A percentile compares a stretch with the other conserved stretches of the same genome.
Conservation (phyloP, 2,329 filamentous ascomycete species). For the Cercospora sesami region DNA sequence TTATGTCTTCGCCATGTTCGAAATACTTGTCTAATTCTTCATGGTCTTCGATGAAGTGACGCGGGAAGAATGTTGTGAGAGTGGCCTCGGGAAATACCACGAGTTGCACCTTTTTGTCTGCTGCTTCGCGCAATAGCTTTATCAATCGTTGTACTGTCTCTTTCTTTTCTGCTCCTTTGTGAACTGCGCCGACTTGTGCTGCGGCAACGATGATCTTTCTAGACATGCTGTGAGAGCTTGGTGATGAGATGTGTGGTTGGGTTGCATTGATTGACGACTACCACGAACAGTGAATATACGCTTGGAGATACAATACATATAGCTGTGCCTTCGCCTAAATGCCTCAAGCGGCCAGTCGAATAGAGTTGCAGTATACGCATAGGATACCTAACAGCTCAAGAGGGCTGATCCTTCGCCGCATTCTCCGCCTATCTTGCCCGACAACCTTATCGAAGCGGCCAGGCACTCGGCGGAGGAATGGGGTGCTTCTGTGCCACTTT, state of each 20-base stretch:
- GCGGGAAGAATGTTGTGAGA: slow-evolving; percentile 59
- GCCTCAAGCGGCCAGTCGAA: background rate
- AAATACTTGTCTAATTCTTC: slow-evolving; percentile 53
- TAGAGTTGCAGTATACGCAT: background rate
- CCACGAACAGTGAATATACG: background rate
- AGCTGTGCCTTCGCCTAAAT: background rate
- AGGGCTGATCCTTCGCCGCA: slow-evolving; percentile 11
- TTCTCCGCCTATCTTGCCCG: slow-evolving; percentile 26
- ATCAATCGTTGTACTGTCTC: slow-evolving; percentile 53
- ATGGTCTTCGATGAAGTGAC: slow-evolving; percentile 43
- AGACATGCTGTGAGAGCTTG: slow-evolving; percentile 36
- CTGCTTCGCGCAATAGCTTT: slow-evolving; percentile 50
- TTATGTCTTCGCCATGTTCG: slow-evolving; percentile 50
- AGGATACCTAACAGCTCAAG: background rate
- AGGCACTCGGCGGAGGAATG: slow-evolving; percentile 14
- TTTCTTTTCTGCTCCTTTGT: slow-evolving; percentile 45
- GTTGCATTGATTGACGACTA: background rate
- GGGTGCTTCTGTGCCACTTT: background rate
- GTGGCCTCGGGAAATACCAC: slow-evolving; percentile 58
- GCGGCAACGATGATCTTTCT: slow-evolving; percentile 53
- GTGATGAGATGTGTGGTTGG: background rate
- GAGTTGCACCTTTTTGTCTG: slow-evolving; percentile 48
- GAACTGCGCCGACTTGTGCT: slow-evolving; percentile 55
- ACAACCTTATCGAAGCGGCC: slow-evolving; percentile 23
- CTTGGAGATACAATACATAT: background rate